Evolutionary conservation across 2,329 filamentous ascomycete species (phyloP).

Genomic region (Monosporascus sp.): DNA sequence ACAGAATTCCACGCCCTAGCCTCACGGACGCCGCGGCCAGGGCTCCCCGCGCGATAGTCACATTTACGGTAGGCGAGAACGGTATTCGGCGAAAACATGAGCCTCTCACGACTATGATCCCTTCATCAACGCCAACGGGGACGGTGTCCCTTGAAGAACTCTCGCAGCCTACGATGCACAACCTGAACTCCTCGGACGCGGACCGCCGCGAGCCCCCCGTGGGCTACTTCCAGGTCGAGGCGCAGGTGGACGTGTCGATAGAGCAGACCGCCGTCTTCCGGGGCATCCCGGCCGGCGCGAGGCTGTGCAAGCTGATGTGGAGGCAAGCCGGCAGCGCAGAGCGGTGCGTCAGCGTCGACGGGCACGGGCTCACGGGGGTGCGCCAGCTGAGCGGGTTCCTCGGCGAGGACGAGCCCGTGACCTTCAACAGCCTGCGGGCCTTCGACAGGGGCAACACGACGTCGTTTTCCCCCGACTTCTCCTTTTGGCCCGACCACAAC

Average conservation of each 20-base stretch:
- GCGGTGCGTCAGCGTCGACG: constrained; percentile 31
- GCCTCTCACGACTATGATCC: too few relatives aligned
- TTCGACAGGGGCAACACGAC: constrained; percentile 12
- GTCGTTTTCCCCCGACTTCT: constrained; percentile 21
- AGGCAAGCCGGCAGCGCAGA: constrained; percentile 29
- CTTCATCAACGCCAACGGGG: not conserved
- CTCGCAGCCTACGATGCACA: constrained; percentile 18
- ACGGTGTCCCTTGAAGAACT: not conserved
- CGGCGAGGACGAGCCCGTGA: constrained; percentile 11
- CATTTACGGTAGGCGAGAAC: too few relatives aligned
- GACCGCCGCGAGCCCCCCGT: constrained; percentile 6
- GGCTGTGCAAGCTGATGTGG: constrained; percentile 25
- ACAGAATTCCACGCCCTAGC: too few relatives aligned
- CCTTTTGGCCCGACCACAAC: constrained; percentile 20
- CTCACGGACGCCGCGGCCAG: too few relatives aligned
- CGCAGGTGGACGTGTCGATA: constrained; percentile 9
- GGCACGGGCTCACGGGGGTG: constrained; percentile 17
- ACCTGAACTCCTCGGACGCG: constrained; percentile 11
- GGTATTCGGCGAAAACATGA: too few relatives aligned
- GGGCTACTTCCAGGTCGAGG: constrained; percentile 8
- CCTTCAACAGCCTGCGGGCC: constrained; percentile 16
- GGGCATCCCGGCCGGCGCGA: constrained; percentile 23
- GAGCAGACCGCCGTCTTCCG: constrained; percentile 29
- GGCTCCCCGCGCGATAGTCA: too few relatives aligned
- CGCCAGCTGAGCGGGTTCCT: constrained; percentile 21